phyloP scores from a whole-genome alignment of 805 yeast genomes.

The Saccharomycopsis fermentans region DNA sequence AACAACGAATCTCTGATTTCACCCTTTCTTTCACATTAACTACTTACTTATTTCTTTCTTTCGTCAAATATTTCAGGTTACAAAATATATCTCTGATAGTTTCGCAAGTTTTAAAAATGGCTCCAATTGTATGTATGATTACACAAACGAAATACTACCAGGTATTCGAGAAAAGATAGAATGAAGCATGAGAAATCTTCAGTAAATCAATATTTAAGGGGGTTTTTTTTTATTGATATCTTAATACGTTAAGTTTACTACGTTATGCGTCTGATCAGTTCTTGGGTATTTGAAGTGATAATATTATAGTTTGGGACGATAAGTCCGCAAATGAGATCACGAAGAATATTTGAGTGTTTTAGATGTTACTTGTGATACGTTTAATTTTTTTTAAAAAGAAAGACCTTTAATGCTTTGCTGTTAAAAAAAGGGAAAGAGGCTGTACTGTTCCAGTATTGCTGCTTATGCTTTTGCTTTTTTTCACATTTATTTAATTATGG shows the following conservation, averaged over 20 bases:
- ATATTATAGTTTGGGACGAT: neutral
- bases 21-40: neutral
- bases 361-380: neutral
- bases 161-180: conserved; percentile 23
- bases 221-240: neutral
- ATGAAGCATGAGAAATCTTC: neutral
- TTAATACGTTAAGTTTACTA: neutral
- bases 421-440: conserved; percentile 15
- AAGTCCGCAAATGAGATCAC: neutral
- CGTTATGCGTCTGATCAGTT: neutral
- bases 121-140: conserved; percentile 75
- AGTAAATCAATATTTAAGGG: neutral
- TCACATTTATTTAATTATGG: conserved; percentile 14
- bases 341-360: neutral
- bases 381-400: neutral
- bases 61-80: conserved; percentile 20
- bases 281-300: neutral
- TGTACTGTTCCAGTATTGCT: neutral
- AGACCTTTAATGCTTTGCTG: conserved; percentile 31
- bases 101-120: conserved; percentile 46
- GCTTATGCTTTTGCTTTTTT: conserved; percentile 8
- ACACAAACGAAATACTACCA: conserved; percentile 21
- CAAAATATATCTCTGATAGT: conserved; percentile 18
- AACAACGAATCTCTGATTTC: neutral
- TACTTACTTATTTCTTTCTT: neutral